Evolutionary conservation across 1,139 yeast genomes (phyloP).

Genomic region (Candida buenavistaensis): DNA sequence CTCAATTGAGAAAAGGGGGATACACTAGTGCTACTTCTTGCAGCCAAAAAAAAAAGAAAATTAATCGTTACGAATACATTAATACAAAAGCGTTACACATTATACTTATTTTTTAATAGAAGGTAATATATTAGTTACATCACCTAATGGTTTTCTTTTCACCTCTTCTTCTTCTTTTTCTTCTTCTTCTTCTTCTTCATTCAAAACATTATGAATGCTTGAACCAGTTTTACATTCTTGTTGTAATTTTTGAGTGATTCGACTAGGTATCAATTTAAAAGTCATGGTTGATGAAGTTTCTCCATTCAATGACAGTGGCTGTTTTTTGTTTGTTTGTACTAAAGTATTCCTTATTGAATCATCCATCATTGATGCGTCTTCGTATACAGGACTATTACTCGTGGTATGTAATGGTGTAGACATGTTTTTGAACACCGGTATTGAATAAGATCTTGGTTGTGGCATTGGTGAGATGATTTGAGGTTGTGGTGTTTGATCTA

Average conservation of each 20-base stretch:
- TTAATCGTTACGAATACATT: too few relatives aligned
- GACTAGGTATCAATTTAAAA: conserved; percentile 39
- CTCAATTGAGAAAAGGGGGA: not conserved
- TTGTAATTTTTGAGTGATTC: conserved; percentile 15
- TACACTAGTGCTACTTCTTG: too few relatives aligned
- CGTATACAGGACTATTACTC: conserved; percentile 1
- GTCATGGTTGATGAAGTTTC: conserved; percentile 37
- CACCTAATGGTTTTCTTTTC: conserved; percentile 31
- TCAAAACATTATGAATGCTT: not conserved
- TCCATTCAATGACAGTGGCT: conserved; percentile 36
- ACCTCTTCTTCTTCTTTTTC: too few relatives aligned
- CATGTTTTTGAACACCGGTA: conserved; percentile 9
- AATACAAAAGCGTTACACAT: not conserved
- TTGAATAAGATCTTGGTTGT: conserved; percentile 10
- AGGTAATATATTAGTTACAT: conserved; percentile 12
- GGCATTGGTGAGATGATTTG: conserved; percentile 4
- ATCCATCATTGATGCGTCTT: conserved; percentile 2
- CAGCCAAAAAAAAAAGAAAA: too few relatives aligned
- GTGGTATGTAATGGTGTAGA: conserved; percentile 4
- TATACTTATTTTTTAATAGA: conserved; percentile 5
- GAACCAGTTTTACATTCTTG: conserved; percentile 12
- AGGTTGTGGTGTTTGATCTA: conserved; percentile 6
- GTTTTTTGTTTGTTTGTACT: conserved; percentile 38
- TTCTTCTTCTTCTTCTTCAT: conserved; percentile 6
- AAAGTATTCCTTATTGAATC: conserved; percentile 4